Evolutionary conservation across 2,329 filamentous ascomycete species (phyloP).

Genomic region (Nannizzia gypsea): DNA sequence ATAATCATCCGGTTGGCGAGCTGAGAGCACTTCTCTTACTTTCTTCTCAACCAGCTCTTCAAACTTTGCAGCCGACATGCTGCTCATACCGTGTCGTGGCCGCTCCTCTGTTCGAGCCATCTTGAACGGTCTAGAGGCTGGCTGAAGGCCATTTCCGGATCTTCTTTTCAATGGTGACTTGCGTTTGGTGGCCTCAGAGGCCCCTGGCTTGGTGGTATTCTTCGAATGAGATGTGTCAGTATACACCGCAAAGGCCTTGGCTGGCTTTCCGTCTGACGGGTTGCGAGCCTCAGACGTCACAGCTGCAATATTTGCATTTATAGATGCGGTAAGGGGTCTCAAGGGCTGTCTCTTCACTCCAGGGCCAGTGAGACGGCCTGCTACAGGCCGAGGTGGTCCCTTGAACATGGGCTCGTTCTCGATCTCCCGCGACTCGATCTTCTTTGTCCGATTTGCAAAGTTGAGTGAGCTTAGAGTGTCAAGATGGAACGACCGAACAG

Average conservation of each 20-base stretch:
- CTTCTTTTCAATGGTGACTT: conserved; percentile 29
- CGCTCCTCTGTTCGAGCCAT: conserved; percentile 27
- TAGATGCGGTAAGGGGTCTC: conserved; percentile 60
- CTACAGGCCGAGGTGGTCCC: conserved; percentile 50
- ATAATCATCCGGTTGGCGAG: conserved; percentile 52
- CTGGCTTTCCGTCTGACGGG: conserved; percentile 54
- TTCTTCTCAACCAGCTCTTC: conserved; percentile 89
- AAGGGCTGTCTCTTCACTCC: conserved; percentile 59
- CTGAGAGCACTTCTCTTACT: conserved; percentile 76
- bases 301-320: conserved; percentile 57
- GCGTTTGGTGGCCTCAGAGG: conserved; percentile 35
- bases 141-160: conserved; percentile 22
- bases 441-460: conserved; percentile 88
- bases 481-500: conserved; percentile 81
- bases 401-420: conserved; percentile 91
- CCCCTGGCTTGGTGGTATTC: conserved; percentile 14
- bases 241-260: conserved; percentile 79
- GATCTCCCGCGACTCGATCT: conserved; percentile 88
- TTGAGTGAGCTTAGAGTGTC: conserved; percentile 90
- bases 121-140: conserved; percentile 38
- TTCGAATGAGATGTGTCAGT: conserved; percentile 49
- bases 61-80: conserved; percentile 58
- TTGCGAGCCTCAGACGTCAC: conserved; percentile 42
- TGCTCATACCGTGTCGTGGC: conserved; percentile 23
- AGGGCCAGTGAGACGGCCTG: conserved; percentile 29